Conservation (phyloP, 768 basidiomycete genomes). For the Gyrodon lividus region DNA sequence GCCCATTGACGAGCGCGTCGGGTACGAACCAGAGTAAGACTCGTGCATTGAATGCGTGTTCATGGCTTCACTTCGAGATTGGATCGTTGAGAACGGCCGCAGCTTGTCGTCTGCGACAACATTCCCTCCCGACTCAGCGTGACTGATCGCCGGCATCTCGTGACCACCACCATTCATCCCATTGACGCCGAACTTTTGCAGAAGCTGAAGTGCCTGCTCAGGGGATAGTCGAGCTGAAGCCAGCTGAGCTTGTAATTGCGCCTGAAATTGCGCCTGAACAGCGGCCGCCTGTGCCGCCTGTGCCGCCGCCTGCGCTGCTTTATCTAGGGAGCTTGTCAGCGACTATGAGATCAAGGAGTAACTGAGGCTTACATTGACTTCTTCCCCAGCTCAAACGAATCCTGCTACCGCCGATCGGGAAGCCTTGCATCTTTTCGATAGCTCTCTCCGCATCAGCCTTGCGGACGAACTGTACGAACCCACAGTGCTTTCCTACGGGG, state of each 20-base stretch:
- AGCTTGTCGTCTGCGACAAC: conserved; percentile 23
- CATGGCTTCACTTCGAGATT: conserved; percentile 15
- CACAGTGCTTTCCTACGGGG: conserved; percentile 94
- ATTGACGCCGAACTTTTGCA: conserved; percentile 54
- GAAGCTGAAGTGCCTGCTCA: conserved; percentile 61
- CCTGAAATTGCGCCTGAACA: conserved; percentile 47
- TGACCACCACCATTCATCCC: conserved; percentile 33
- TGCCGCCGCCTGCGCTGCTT: conserved; percentile 88
- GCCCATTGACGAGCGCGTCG: conserved; percentile 12
- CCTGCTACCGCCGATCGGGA: conserved; percentile 88
- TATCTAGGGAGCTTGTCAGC: conserved; percentile 49
- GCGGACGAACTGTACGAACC: conserved; percentile 92
- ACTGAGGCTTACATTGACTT: conserved; percentile 65
- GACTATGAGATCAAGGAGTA: neutral
- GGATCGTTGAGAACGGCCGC: conserved; percentile 20
- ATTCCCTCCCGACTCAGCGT: conserved; percentile 17
- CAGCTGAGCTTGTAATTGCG: conserved; percentile 35
- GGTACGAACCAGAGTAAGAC: conserved; percentile 17
- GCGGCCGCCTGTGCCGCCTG: conserved; percentile 79
- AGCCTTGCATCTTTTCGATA: conserved; percentile 97
- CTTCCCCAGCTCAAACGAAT: conserved; percentile 93
- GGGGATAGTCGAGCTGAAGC: conserved; percentile 30
- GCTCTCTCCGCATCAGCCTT: conserved; percentile 90
- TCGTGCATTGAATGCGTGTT: conserved; percentile 20
- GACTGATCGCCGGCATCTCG: conserved; percentile 9